phyloP scores from a whole-genome alignment of 75 land plant species.

The Sequoiadendron giganteum region DNA sequence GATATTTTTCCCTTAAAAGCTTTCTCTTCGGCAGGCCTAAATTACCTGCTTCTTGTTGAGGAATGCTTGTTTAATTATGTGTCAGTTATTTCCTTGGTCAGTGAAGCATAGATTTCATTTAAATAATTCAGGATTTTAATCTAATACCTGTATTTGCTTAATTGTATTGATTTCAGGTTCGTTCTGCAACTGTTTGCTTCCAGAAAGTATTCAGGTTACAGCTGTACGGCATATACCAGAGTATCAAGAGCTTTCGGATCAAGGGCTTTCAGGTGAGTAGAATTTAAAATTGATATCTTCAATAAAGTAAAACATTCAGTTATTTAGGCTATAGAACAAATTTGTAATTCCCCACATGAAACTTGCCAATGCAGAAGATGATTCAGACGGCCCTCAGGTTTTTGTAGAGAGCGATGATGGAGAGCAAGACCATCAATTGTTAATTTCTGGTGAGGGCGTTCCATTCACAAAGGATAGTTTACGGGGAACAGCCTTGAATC shows the following conservation, averaged over 20 bases:
- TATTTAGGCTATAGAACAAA: neutral
- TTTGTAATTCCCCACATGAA: conserved; percentile 4
- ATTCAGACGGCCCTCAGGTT: conserved; percentile 1
- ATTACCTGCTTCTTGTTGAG: no score
- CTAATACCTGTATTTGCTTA: neutral
- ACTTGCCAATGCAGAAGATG: conserved; percentile 7
- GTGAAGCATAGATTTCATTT: neutral
- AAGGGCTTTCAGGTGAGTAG: neutral
- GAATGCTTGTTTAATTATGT: no score
- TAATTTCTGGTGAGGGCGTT: conserved; percentile 2
- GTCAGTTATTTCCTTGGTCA: no score
- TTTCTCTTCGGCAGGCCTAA: neutral
- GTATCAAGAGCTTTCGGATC: conserved; percentile 33
- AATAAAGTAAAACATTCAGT: neutral
- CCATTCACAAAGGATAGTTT: neutral
- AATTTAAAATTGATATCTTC: neutral
- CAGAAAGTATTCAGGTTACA: conserved; percentile 57
- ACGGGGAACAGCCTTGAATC: neutral
- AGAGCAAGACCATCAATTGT: conserved; percentile 11
- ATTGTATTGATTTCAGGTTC: conserved; percentile 46
- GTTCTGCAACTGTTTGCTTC: conserved; percentile 65
- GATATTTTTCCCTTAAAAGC: no score
- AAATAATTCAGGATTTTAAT: neutral
- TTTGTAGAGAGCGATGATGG: conserved; percentile 13
- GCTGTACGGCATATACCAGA: conserved; percentile 49